These are phyloP conservation scores for Stagonosporopsis vannaccii DNA, from an alignment of 2,329 filamentous ascomycete species.

Conservation along the genomic window DNA sequence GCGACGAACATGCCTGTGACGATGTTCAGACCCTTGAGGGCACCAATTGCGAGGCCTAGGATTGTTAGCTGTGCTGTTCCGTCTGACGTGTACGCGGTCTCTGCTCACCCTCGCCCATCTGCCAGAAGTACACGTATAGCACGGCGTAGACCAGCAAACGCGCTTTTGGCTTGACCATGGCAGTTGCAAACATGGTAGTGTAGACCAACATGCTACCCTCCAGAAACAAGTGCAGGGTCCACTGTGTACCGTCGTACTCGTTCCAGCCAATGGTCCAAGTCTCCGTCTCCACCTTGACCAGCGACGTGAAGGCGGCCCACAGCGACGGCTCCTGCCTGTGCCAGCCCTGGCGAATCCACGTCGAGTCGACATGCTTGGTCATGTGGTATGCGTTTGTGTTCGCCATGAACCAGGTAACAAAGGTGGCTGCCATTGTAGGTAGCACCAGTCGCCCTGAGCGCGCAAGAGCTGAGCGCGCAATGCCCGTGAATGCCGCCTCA, in stretches of 20 bases:
- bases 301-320: slow-evolving; percentile 41
- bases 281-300: slow-evolving; percentile 41
- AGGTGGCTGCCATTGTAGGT: slow-evolving; percentile 63
- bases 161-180: slow-evolving; percentile 47
- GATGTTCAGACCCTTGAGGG: slow-evolving; percentile 61
- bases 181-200: slow-evolving; percentile 52
- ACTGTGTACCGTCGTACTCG: slow-evolving; percentile 54
- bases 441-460: slow-evolving; percentile 66
- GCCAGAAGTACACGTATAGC: slow-evolving; percentile 53
- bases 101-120: slow-evolving; percentile 43
- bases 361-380: slow-evolving; percentile 64
- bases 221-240: slow-evolving; percentile 53
- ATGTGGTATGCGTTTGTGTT: slow-evolving; percentile 66
- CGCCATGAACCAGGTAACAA: slow-evolving; percentile 63
- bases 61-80: slow-evolving; percentile 25
- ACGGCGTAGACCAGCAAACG: slow-evolving; percentile 46
- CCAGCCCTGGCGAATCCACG: slow-evolving; percentile 61
- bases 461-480: slow-evolving; percentile 65
- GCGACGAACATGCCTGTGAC: slow-evolving; percentile 69
- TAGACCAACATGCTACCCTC: slow-evolving; percentile 54
- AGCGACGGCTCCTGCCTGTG: slow-evolving; percentile 45
- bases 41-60: slow-evolving; percentile 42
- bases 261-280: slow-evolving; percentile 52
- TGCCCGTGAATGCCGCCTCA: slow-evolving; percentile 60
- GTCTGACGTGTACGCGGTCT: not conserved